Base-by-base conservation (phyloP, 345 rosid genomes). In the Dovyalis caffra region DNA sequence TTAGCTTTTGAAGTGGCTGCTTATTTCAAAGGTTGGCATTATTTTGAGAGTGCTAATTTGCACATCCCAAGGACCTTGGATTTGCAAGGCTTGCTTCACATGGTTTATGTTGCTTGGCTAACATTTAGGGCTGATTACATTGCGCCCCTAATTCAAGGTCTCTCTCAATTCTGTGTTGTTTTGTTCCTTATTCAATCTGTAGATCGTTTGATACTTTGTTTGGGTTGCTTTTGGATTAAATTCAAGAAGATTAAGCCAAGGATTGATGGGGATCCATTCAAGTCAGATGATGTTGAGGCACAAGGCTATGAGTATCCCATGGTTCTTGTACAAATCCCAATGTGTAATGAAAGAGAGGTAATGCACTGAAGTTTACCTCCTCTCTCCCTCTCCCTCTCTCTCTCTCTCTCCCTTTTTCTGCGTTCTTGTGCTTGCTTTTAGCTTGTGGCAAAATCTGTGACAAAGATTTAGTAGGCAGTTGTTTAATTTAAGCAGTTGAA, bases 241-340 rank as follows among this genome's bases (percentile, higher is more conserved):
- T 85, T 64, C 72, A 92, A 87, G 86, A 92, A 87, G 75, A 87
- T 92, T 64, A 89, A 86, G 78, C 93, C 92, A 0, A 85, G 74
- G 45, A 83, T 92, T 26, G 82, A 80, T 10, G 89, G 87, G 57
- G 80, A 89, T 72, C 88, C 91, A 7, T 90, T 87, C 77, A 78
- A 81, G 77, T 78, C 86, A 21, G 85, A 72, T 76, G 92, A 86
- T 82, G 85, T 81, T 65, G 92, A 90, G 71, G 86, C 88, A 66
- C 75, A 85, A 5, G 76, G 84, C 12, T 86, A 40, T 74, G 82
- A 71, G 77, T 90, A 87, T 69, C 97, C 97, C 37, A 88, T 83
- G 94, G 93, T 89, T 84, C 97, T 92, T 80, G 95, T 92, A 79
- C 97, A 91, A 84, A 90, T 91, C 31, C 97, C 97, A 53, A 91